Evolutionary conservation across 208 protist genomes (phyloP), one percentile per base, ranked within the genome.

Genomic region (Balamuthia mandrillaris): DNA sequence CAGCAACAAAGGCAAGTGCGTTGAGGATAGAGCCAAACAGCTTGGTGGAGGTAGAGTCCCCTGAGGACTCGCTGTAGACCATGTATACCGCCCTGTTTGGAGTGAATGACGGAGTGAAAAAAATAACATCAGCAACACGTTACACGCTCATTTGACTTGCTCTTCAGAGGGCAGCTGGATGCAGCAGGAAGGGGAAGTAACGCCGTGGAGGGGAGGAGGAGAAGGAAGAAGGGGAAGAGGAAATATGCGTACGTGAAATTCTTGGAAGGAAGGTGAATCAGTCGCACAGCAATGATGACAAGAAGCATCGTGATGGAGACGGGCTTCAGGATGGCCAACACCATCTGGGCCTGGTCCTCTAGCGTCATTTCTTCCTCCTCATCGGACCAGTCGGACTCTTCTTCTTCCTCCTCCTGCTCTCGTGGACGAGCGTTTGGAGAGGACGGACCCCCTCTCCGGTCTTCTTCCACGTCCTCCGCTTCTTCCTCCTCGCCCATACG

Each of bases 21-120:
- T 91, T 92, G 27, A 92, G n/a, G 29, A 94, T 27, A 33, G 89
- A 74, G 37, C 84, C 81, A 24, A 81, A 56, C n/a, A 92, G 81
- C 16, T 86, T 88, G 16, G 33, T 37, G 10, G 39, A 47, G 29
- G 54, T 81, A 33, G 44, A 77, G 70, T 89, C 78, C 21, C 27
- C 39, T 18, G 44, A 44, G 21, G 42, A 41, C 44, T 88, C 88
- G 35, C 54, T 27, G 54, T 87, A 91, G 21, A 89, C 72, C 41
- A 87, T 79, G 27, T 79, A 79, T 42, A 84, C 77, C 10, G 58
- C 29, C 18, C 56, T 84, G n/a, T n/a, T n/a, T n/a, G n/a, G n/a
- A n/a, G n/a, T n/a, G n/a, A n/a, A n/a, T n/a, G n/a, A n/a, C n/a
- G n/a, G n/a, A n/a, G n/a, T n/a, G n/a, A n/a, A n/a, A n/a, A n/a